Evolutionary conservation across 2,329 filamentous ascomycete species (phyloP), one percentile per base, ranked within the genome.

Genomic region (Xylaria sp.): DNA sequence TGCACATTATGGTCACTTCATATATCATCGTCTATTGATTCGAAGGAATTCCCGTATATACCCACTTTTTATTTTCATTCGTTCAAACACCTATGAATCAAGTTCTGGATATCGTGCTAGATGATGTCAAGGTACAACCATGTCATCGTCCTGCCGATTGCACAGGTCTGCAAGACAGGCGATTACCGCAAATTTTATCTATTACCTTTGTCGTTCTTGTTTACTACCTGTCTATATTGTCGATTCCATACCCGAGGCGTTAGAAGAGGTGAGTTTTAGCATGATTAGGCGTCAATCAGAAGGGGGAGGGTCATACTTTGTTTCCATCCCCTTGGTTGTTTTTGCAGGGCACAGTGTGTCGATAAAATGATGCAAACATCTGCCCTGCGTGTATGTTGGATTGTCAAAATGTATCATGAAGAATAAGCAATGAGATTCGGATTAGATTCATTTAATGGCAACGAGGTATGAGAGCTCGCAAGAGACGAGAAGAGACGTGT

Each of bases 231-330:
- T 62, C 61, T 33, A n/a, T 54, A 48, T 53, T 58, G 48, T 62
- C 63, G 70, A 70, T 68, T 68, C 72, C 72, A 68, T 68, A 65
- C 68, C 63, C 49, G 68, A 17, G 68, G 67, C 69, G 71, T 67
- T 72, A 62, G 59, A 68, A 69, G 71, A 70, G 69, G 71, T 54
- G 59, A 66, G 65, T 61, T 71, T 48, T 66, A 75, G 74, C 74
- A 76, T 76, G 69, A 69, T 72, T 69, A 71, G 74, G 74, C 73
- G 74, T 76, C 73, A 57, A 73, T 67, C 73, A 75, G 72, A 74
- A 63, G 71, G 70, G 66, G 70, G 66, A 64, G 62, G 65, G 68
- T 66, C 69, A 67, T 63, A 68, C 67, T 67, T 66, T 63, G 17
- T 56, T 68, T 69, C 65, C 65, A 59, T 63, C 63, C 53, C 26